phyloP scores from a whole-genome alignment of 2,329 filamentous ascomycete genomes.

The Thelonectria discophora region DNA sequence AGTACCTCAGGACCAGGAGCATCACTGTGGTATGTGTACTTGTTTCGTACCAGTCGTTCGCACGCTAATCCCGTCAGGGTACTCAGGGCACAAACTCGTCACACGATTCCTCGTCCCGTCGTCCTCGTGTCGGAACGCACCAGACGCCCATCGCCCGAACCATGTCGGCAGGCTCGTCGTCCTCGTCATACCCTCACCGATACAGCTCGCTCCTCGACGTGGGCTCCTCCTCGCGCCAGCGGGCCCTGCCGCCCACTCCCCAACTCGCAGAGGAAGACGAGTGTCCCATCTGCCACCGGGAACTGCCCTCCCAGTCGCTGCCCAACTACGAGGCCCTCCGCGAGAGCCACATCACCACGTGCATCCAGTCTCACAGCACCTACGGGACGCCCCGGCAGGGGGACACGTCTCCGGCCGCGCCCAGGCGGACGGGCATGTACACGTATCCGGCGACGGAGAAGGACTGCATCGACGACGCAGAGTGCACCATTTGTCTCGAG shows the following conservation, averaged over 20 bases:
- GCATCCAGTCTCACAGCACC: conserved; percentile 64
- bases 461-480: conserved; percentile 72
- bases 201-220: conserved; percentile 43
- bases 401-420: conserved; percentile 42
- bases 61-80: conserved; percentile 27
- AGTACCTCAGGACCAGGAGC: conserved; percentile 53
- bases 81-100: conserved; percentile 34
- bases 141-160: conserved; percentile 52
- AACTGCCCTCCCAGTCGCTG: conserved; percentile 68
- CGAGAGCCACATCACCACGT: conserved; percentile 66
- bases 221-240: conserved; percentile 50
- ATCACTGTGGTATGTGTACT: conserved; percentile 58
- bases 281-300: conserved; percentile 78
- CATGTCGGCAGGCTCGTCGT: conserved; percentile 48
- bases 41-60: not conserved
- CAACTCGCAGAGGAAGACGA: conserved; percentile 77
- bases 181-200: conserved; percentile 46
- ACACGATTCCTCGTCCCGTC: conserved; percentile 41
- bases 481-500: conserved; percentile 74
- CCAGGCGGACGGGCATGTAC: conserved; percentile 68
- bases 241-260: conserved; percentile 54
- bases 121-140: conserved; percentile 44
- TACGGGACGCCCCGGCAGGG: conserved; percentile 51
- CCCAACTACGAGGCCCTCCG: conserved; percentile 63
- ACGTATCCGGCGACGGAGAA: conserved; percentile 72